Evolutionary conservation across 345 rosid species (phyloP).

Genomic region (Populus pruinosa): DNA sequence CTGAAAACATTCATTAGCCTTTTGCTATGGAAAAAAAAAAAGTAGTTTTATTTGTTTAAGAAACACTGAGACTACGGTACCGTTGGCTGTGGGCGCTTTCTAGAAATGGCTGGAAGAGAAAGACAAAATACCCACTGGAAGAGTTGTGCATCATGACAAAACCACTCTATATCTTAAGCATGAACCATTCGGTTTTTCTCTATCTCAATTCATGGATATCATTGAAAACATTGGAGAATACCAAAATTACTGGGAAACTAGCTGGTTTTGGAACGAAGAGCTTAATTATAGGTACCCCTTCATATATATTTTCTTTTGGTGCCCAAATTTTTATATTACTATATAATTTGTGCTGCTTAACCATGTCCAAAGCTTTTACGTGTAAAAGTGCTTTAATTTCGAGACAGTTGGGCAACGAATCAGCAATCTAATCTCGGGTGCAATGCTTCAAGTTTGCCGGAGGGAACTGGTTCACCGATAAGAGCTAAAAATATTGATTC

Average conservation of each 20-base stretch:
- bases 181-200: not conserved
- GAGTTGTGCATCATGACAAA: no score
- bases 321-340: not conserved
- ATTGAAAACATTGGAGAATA: conserved; percentile 46
- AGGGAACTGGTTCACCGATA: conserved; percentile 64
- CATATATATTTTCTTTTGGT: not conserved
- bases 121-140: no score
- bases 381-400: not conserved
- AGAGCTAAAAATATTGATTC: conserved; percentile 84
- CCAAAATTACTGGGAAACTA: conserved; percentile 59
- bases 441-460: conserved; percentile 92
- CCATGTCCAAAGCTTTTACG: not conserved
- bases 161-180: not conserved
- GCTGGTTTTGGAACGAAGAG: conserved; percentile 54
- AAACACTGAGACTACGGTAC: no score
- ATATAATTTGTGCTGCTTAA: not conserved
- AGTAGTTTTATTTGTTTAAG: no score
- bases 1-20: no score
- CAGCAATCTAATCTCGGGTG: conserved; percentile 28
- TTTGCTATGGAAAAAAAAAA: no score
- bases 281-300: conserved; percentile 21
- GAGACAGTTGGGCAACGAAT: conserved; percentile 23
- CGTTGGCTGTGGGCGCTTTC: no score
- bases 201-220: conserved; percentile 8
- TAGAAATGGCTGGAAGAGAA: no score